Conservation (phyloP, 768 basidiomycete species). For the Boletus pseudopeckii region DNA sequence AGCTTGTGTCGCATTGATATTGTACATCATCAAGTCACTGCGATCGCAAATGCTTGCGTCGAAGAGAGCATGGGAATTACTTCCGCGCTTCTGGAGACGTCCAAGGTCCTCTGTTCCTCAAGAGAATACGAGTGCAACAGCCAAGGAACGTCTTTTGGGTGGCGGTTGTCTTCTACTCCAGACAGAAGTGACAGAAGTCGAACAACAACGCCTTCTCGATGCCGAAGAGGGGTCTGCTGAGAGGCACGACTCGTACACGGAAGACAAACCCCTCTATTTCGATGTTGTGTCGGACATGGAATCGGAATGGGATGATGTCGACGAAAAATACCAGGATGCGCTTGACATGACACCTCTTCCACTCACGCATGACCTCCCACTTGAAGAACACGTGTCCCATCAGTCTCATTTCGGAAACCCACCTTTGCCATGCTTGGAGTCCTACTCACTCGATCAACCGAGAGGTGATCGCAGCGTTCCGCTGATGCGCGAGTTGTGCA, state of each 20-base stretch:
- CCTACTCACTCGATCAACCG: slow-evolving; percentile 6
- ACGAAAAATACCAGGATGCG: slow-evolving; percentile 32
- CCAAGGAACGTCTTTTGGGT: neutral
- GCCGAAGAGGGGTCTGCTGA: slow-evolving; percentile 1
- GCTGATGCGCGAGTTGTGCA: slow-evolving; percentile 13
- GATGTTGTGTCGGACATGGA: slow-evolving; percentile 20
- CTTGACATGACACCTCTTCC: slow-evolving; percentile 27
- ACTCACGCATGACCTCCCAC: slow-evolving; percentile 17
- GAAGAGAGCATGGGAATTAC: slow-evolving; percentile 21
- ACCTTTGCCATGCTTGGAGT: slow-evolving; percentile 4
- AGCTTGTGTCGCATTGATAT: slow-evolving; percentile 16
- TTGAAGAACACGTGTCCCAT: slow-evolving; percentile 6
- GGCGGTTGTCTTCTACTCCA: neutral
- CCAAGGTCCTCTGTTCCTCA: neutral
- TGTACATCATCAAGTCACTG: slow-evolving; percentile 23
- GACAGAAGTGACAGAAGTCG: neutral
- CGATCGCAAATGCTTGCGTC: slow-evolving; percentile 19
- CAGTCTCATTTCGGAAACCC: slow-evolving; percentile 11
- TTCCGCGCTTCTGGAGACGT: slow-evolving; percentile 17
- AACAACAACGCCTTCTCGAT: neutral
- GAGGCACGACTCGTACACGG: neutral
- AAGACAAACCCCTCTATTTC: slow-evolving; percentile 3
- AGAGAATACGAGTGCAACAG: neutral
- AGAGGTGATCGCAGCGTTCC: slow-evolving; percentile 7
- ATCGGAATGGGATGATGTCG: slow-evolving; percentile 25